These are phyloP conservation scores for Colletotrichum neosansevieriae DNA, from an alignment of 2,329 filamentous ascomycete species.

Conservation along the genomic window DNA sequence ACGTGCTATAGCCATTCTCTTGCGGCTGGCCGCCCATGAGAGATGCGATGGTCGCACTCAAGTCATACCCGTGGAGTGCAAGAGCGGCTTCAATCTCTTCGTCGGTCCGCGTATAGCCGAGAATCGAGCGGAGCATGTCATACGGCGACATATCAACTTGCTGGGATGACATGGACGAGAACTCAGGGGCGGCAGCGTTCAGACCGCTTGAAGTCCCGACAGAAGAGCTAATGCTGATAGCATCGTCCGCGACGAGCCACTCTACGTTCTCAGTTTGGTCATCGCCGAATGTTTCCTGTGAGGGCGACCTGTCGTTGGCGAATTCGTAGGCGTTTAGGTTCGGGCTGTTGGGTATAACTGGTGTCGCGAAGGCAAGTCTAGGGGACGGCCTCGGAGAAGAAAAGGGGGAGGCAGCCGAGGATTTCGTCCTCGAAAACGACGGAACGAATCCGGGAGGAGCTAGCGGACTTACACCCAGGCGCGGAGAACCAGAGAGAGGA, in stretches of 20 bases:
- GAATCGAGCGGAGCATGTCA: conserved; percentile 95
- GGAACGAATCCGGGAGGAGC: conserved; percentile 87
- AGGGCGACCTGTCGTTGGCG: conserved; percentile 81
- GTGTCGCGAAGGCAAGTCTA: conserved; percentile 88
- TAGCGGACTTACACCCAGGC: conserved; percentile 83
- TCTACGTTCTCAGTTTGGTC: conserved; percentile 95
- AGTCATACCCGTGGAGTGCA: conserved; percentile 89
- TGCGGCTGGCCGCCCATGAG: conserved; percentile 81
- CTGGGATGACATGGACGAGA: conserved; percentile 67
- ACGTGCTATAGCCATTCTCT: conserved; percentile 50
- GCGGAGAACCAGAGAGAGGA: conserved; percentile 84
- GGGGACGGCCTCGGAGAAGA: conserved; percentile 94
- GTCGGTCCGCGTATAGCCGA: conserved; percentile 89
- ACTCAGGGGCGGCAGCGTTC: conserved; percentile 86
- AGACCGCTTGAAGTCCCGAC: conserved; percentile 76
- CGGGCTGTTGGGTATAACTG: conserved; percentile 92
- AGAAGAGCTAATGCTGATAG: conserved; percentile 83
- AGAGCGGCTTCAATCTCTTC: conserved; percentile 95
- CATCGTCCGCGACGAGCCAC: conserved; percentile 94
- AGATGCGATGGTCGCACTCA: conserved; percentile 89
- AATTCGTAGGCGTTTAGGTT: conserved; percentile 96
- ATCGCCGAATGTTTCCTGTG: conserved; percentile 89
- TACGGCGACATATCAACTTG: conserved; percentile 96
- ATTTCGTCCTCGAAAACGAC: conserved; percentile 82
- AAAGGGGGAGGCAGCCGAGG: conserved; percentile 87